These are phyloP conservation scores for Aspergillus avenaceus DNA, from an alignment of 495 filamentous ascomycete species.

Conservation along the genomic window DNA sequence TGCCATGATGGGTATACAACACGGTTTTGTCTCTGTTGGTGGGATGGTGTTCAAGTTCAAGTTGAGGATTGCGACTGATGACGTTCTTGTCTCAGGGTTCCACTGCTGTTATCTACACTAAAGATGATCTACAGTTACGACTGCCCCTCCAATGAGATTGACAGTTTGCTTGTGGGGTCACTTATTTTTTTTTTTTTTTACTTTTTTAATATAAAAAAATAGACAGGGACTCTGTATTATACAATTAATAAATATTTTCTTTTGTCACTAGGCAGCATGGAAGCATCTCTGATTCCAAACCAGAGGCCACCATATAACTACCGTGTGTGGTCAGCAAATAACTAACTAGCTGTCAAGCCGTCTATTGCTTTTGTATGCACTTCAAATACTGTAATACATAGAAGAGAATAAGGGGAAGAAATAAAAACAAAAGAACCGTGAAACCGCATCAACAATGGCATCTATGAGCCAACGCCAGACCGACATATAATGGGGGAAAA, in stretches of 20 bases:
- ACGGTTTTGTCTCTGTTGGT: background rate
- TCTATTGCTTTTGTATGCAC: constrained; percentile 11
- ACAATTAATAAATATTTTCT: too few species aligned
- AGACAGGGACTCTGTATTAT: too few species aligned
- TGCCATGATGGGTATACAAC: constrained; percentile 25
- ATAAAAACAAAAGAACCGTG: background rate
- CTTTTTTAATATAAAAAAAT: too few species aligned
- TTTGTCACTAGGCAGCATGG: too few species aligned
- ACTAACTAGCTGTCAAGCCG: too few species aligned
- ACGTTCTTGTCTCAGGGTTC: background rate
- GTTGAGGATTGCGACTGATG: background rate
- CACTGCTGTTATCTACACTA: background rate
- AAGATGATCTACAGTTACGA: background rate
- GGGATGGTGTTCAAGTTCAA: background rate
- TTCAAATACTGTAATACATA: constrained; percentile 8
- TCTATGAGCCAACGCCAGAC: constrained; percentile 17
- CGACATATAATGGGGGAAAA: constrained; percentile 12
- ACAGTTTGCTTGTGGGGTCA: background rate
- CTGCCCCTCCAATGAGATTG: background rate
- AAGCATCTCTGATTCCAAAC: too few species aligned
- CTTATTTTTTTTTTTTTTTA: too few species aligned
- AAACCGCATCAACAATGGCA: constrained; percentile 7
- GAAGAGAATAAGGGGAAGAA: too few species aligned
- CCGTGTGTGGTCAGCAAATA: too few species aligned
- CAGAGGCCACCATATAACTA: too few species aligned